Evolutionary conservation across 352 stramenopile species (phyloP), one percentile per base, ranked within the genome.

Genomic region (Aphanomyces cochlioides): DNA sequence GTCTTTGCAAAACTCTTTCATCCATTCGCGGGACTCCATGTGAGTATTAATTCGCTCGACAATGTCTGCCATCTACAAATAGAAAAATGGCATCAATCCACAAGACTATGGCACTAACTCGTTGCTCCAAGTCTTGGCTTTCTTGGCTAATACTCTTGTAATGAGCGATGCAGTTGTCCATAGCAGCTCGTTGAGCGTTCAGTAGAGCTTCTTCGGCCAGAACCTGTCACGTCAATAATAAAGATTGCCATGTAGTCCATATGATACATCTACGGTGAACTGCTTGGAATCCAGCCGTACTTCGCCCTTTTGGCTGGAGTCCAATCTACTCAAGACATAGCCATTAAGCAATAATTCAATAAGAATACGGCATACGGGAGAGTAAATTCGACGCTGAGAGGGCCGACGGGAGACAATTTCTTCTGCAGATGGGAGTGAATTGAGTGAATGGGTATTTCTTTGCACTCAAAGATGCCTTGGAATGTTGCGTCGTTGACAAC

Each of bases 31-130:
- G 6, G 7, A 36, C 3, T 41, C 40, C 10, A 70, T 41, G 21
- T 70, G 64, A 12, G 17, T 6, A 21, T 70, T 61, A 48, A 70
- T 70, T 7, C 50, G 34, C 3, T 34, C 37, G 7, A 43, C 54
- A 6, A 70, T 13, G 48, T 50, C 38, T 17, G 56, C 47, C 64
- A 70, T 70, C 64, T 70, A 70, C 37, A n/a, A 47, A 66, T 21
- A 28, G 28, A n/a, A 58, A 17, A 28, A 28, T 15, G 47, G 64
- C 7, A n/a, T 47, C 8, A 36, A 19, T 43, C 36, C 8, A 13
- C 21, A 17, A 8, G 4, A 28, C 6, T 19, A 61, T 10, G 4
- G 17, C 12, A 37, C 19, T 17, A 19, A 70, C 64, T n/a, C 60
- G 48, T 17, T 41, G 56, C 34, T 70, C 34, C 19, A 70, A 45